Evolutionary conservation across 2,329 filamentous ascomycete species (phyloP).

Genomic region (Ophiostoma ips): DNA sequence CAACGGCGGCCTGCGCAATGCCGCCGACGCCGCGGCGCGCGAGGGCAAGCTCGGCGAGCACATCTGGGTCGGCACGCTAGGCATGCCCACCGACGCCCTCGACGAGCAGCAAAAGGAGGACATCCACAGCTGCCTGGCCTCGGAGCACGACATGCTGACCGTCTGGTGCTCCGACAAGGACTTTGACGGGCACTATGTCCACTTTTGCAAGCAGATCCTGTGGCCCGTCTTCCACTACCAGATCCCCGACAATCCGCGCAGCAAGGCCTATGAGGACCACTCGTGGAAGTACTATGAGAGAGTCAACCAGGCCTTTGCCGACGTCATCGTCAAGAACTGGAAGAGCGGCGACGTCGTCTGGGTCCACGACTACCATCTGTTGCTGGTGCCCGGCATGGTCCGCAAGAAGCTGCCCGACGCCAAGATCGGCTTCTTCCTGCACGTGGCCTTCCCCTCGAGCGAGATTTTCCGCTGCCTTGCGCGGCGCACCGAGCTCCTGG

Average conservation of each 20-base stretch:
- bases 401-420: conserved; percentile 83
- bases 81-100: conserved; percentile 84
- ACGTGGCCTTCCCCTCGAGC: conserved; percentile 89
- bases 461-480: conserved; percentile 91
- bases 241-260: conserved; percentile 94
- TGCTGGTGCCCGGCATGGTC: conserved; percentile 79
- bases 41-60: conserved; percentile 58
- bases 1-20: conserved; percentile 84
- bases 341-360: conserved; percentile 87
- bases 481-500: conserved; percentile 70
- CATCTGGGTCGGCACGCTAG: conserved; percentile 83
- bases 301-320: conserved; percentile 84
- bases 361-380: conserved; percentile 90
- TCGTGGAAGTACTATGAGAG: conserved; percentile 92
- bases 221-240: conserved; percentile 99
- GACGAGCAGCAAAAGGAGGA: conserved; percentile 62
- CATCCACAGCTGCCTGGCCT: conserved; percentile 68
- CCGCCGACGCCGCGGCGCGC: conserved; percentile 62
- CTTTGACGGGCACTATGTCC: conserved; percentile 85
- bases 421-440: conserved; percentile 90
- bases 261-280: conserved; percentile 94
- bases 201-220: conserved; percentile 94
- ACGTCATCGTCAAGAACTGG: conserved; percentile 81
- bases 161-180: conserved; percentile 85
- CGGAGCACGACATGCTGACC: conserved; percentile 67